phyloP scores from a whole-genome alignment of 805 yeast species.

The Saccharomycopsis sp. region DNA sequence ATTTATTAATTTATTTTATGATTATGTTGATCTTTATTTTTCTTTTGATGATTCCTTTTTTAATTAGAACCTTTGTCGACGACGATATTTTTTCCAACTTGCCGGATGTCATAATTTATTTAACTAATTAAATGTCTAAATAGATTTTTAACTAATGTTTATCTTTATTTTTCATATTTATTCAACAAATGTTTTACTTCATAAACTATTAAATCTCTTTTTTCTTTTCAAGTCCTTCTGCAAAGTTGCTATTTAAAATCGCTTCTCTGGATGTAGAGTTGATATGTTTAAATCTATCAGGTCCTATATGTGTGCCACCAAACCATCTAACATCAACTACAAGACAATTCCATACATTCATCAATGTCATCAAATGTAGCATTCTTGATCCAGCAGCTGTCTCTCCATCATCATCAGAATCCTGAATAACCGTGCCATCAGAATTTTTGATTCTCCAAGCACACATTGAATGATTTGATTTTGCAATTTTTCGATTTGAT shows the following conservation, averaged over 20 bases:
- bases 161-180: neutral
- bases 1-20: conserved; percentile 22
- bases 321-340: conserved; percentile 80
- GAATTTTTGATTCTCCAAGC: conserved; percentile 70
- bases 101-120: conserved; percentile 25
- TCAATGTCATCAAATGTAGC: conserved; percentile 64
- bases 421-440: conserved; percentile 39
- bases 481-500: conserved; percentile 54
- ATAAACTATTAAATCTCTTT: too few relatives aligned
- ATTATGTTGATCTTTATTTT: conserved; percentile 22
- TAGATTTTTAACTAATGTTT: too few relatives aligned
- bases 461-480: conserved; percentile 71
- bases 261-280: conserved; percentile 85
- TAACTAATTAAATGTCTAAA: neutral
- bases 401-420: conserved; percentile 96
- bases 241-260: conserved; percentile 51
- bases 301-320: conserved; percentile 86
- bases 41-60: conserved; percentile 31
- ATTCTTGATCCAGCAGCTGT: conserved; percentile 89
- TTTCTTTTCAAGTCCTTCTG: neutral
- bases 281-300: conserved; percentile 90
- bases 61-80: conserved; percentile 26
- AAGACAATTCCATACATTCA: conserved; percentile 76
- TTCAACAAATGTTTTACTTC: too few relatives aligned
- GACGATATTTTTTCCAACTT: conserved; percentile 28